Conservation (phyloP, 2,329 filamentous ascomycete species). For the Paramyrothecium sp. region DNA sequence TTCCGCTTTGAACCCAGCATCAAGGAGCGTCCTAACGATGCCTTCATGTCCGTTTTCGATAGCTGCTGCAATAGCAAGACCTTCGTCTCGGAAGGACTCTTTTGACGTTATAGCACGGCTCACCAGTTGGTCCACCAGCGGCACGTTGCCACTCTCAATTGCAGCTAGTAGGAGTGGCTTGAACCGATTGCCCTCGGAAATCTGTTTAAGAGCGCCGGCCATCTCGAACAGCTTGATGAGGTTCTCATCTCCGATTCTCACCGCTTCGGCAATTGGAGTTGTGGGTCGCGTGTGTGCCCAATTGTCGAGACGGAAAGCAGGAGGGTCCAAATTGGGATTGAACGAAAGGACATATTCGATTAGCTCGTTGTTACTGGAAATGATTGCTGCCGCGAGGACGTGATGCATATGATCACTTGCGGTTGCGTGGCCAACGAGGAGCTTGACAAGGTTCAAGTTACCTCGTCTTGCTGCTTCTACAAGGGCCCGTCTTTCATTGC, state of each 20-base stretch:
- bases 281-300: neutral
- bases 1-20: neutral
- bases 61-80: neutral
- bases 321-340: neutral
- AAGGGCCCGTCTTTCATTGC: neutral
- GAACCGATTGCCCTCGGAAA: neutral
- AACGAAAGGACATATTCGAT: neutral
- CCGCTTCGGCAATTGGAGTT: neutral
- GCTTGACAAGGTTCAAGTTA: neutral
- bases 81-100: neutral
- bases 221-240: neutral
- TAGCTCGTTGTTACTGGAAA: neutral
- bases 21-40: neutral
- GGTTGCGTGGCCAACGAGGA: neutral
- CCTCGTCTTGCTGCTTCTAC: neutral
- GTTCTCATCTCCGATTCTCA: neutral
- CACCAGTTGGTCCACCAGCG: too few species aligned
- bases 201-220: neutral
- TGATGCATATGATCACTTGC: neutral
- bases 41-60: neutral
- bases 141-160: neutral
- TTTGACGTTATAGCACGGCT: neutral
- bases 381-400: neutral
- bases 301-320: neutral
- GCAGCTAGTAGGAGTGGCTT: neutral